Evolutionary conservation across 2,329 filamentous ascomycete genomes (phyloP), one percentile per base, ranked within the genome.

Genomic region (Ceratocystis ficicola): DNA sequence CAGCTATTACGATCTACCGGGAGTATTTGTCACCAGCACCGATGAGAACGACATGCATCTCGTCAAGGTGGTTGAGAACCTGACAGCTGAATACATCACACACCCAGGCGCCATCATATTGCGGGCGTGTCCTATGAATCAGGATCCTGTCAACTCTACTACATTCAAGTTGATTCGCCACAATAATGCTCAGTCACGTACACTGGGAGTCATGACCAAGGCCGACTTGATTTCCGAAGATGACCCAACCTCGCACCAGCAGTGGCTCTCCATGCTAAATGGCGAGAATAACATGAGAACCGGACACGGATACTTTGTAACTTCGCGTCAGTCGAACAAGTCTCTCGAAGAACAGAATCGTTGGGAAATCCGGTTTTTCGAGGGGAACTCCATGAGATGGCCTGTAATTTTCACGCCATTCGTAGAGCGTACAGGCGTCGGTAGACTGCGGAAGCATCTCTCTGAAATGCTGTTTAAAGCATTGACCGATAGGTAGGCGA

Each of bases 1-100:
- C 0, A 90, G 87, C 0, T 95, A 96, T 70, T 93, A 89, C 68
- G 91, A 96, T 68, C 79, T 96, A 0, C 91, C 91, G 0, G 91
- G 91, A 0, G 84, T 95, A 0, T 93, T 95, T 68, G 84, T 85
- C 22, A 86, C 86, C 6, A 81, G 86, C 0, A 83, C 84, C 1
- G 79, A 84, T 6, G 81, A 81, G 6, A 78, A 83, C 2, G 85
- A 92, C 17, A 78, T 82, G 8, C 88, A 88, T 66, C 77, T 93
- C 0, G 86, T 92, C 12, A 77, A 80, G 0, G 83, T 94, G 0
- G 87, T 95, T 0, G 80, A 85, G 63, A 87, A 88, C 20, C 73
- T 96, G 0, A 85, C 90, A 0, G 80, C 78, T 1, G 78, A 84
- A 0, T 95, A 95, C 69, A 86, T 95, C 3, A 75, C 78, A 0